phyloP scores from a whole-genome alignment of 2,329 filamentous ascomycete genomes.

The Pyrenochaeta sp. region DNA sequence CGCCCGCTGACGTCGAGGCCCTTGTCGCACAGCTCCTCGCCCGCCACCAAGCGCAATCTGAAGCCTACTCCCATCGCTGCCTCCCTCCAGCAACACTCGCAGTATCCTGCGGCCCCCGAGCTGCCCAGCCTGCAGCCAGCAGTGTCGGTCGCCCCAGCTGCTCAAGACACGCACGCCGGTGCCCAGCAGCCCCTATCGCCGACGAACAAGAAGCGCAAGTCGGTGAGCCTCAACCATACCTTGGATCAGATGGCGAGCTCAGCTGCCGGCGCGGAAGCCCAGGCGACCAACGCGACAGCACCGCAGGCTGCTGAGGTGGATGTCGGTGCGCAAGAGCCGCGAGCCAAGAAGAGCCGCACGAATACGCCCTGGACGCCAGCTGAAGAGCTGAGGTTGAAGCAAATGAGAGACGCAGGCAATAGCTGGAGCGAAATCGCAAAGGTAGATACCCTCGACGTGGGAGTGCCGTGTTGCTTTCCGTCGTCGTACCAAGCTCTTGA shows the following conservation, averaged over 20 bases:
- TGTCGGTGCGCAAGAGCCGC: slow-evolving; percentile 40
- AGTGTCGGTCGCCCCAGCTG: slow-evolving; percentile 28
- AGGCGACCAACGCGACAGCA: slow-evolving; percentile 30
- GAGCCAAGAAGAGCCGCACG: slow-evolving; percentile 90
- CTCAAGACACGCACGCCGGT: slow-evolving; percentile 27
- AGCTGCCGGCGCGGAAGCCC: slow-evolving; percentile 20
- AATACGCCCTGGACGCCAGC: slow-evolving; percentile 98
- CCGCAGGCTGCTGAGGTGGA: slow-evolving; percentile 31
- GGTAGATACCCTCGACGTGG: slow-evolving; percentile 58
- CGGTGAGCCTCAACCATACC: slow-evolving; percentile 32
- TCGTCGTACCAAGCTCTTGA: background rate
- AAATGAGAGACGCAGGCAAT: slow-evolving; percentile 89
- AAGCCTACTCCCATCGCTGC: slow-evolving; percentile 52
- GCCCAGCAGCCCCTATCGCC: slow-evolving; percentile 30
- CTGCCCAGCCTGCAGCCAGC: slow-evolving; percentile 39
- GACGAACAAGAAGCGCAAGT: slow-evolving; percentile 45
- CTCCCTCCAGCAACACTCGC: slow-evolving; percentile 28
- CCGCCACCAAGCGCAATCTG: slow-evolving; percentile 53
- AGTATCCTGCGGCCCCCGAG: slow-evolving; percentile 32
- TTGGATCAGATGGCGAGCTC: slow-evolving; percentile 34
- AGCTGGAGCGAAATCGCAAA: slow-evolving; percentile 99
- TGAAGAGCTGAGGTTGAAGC: slow-evolving; percentile 90
- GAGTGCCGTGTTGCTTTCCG: slow-evolving; percentile 1
- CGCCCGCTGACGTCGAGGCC: slow-evolving; percentile 40
- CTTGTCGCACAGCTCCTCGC: slow-evolving; percentile 47